Conservation (phyloP, 495 filamentous ascomycete genomes). For the Delitschia confertaspora region DNA sequence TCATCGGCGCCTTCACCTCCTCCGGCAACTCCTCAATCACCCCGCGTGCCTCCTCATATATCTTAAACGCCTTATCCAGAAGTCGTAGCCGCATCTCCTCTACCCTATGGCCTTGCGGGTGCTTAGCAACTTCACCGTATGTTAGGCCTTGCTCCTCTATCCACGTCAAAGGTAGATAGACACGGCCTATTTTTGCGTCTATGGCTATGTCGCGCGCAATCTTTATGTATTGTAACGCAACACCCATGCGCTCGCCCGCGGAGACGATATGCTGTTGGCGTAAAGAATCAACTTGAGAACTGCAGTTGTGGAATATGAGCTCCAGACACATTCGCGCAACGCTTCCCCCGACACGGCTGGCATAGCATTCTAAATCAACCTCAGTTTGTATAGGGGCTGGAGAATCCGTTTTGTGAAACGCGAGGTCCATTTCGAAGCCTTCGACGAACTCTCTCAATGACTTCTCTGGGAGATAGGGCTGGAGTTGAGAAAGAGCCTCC, state of each 20-base stretch:
- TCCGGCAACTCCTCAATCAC: conserved; percentile 50
- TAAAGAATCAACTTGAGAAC: conserved; percentile 20
- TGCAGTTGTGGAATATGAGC: conserved; percentile 49
- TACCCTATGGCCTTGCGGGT: conserved; percentile 36
- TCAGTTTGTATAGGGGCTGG: conserved; percentile 48
- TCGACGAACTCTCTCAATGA: conserved; percentile 47
- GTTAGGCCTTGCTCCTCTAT: conserved; percentile 46
- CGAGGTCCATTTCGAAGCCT: conserved; percentile 54
- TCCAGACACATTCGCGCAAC: conserved; percentile 57
- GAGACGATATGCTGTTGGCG: conserved; percentile 27
- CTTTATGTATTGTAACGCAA: conserved; percentile 61
- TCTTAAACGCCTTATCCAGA: conserved; percentile 46
- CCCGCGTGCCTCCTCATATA: conserved; percentile 42
- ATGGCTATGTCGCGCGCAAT: conserved; percentile 59
- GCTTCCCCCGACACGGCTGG: conserved; percentile 54
- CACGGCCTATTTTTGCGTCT: conserved; percentile 51
- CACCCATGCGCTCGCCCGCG: conserved; percentile 53
- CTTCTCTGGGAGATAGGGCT: conserved; percentile 45
- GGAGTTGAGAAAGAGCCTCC: conserved; percentile 44
- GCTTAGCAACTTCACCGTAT: conserved; percentile 43
- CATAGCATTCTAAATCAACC: conserved; percentile 48
- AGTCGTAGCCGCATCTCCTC: conserved; percentile 44
- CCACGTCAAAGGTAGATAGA: conserved; percentile 57
- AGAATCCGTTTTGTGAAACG: conserved; percentile 32
- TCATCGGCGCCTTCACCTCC: conserved; percentile 49